phyloP scores from a whole-genome alignment of 2,329 filamentous ascomycete species.

The Ceratocystis colombiana region DNA sequence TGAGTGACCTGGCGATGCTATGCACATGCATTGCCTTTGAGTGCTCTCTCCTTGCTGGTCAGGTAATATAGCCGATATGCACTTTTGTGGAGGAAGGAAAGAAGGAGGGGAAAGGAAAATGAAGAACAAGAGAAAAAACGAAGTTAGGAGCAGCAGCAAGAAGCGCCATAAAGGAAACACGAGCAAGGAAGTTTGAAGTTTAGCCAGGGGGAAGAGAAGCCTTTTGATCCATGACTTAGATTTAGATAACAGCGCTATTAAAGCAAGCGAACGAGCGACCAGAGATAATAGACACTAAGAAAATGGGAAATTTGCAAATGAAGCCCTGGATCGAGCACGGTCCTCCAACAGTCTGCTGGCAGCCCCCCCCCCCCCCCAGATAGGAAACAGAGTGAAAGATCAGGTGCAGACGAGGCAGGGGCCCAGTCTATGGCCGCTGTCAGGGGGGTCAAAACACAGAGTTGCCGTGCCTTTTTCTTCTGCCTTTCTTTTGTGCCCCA shows the following conservation, averaged over 20 bases:
- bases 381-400: neutral
- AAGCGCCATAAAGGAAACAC: constrained; percentile 27
- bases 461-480: neutral
- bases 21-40: constrained; percentile 1
- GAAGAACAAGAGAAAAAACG: neutral
- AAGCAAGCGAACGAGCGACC: constrained; percentile 2
- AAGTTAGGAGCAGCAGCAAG: constrained; percentile 12
- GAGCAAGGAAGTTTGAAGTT: constrained; percentile 11
- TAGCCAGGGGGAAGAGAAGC: neutral
- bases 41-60: constrained; percentile 1
- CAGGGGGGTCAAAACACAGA: constrained; percentile 13
- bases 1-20: constrained; percentile 12
- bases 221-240: constrained; percentile 2
- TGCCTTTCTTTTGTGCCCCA: neutral
- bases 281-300: constrained; percentile 2
- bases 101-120: neutral
- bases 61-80: neutral
- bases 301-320: neutral
- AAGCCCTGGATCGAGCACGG: neutral
- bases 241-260: neutral
- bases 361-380: neutral
- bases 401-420: neutral
- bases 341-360: constrained; percentile 4
- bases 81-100: constrained; percentile 3
- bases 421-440: neutral